Base-by-base conservation (phyloP, 2,329 filamentous ascomycete genomes). In the Ceratocystiopsis sp. region DNA sequence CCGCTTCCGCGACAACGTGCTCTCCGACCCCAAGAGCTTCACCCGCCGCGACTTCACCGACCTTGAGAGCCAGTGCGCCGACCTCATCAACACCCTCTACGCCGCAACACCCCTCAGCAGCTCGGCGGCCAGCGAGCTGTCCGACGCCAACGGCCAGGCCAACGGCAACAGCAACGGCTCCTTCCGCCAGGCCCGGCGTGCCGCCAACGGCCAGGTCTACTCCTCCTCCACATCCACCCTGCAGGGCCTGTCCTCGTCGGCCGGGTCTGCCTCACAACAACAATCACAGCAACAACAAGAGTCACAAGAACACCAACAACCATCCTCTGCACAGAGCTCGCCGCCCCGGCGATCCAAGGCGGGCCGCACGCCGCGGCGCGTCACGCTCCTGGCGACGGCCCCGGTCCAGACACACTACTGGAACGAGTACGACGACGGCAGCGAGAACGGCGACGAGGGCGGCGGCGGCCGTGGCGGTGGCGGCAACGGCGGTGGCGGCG, bases 391-490 rank as follows among this genome's bases (percentile, higher is more conserved):
- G 2, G 40, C 39, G 3, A 13, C 42, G 3, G 40, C 45, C 0
- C n/a, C 53, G 45, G 41, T 57, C 9, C 56, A 57, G 41, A 53
- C 60, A 15, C 63, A 65, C 38, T 91, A 89, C 55, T 93, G 84
- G 84, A 89, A 84, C 58, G 84, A 93, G 57, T 91, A 89, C 57
- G 84, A 93, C 51, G 64, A 87, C 55, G 82, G 81, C 10, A 85
- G 84, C 55, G 81, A 86, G 43, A 63, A 61, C 3, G 71, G 68
- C 41, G 75, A 69, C 3, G 61, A 68, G 14, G 63, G 61, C 6
- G 70, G 67, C 21, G 21, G 21, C 21, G 21, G 21, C 21, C 21
- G 8, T 4, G 21, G 35, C 73, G n/a, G n/a, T n/a, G n/a, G n/a
- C n/a, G n/a, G n/a, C n/a, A n/a, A n/a, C 21, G 21, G 21, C 21